A percentile compares a stretch with the other conserved stretches of the same genome.
These are phyloP conservation scores for Calonectria naviculata DNA, from an alignment of 2,329 filamentous ascomycete genomes.

Conservation along the genomic window DNA sequence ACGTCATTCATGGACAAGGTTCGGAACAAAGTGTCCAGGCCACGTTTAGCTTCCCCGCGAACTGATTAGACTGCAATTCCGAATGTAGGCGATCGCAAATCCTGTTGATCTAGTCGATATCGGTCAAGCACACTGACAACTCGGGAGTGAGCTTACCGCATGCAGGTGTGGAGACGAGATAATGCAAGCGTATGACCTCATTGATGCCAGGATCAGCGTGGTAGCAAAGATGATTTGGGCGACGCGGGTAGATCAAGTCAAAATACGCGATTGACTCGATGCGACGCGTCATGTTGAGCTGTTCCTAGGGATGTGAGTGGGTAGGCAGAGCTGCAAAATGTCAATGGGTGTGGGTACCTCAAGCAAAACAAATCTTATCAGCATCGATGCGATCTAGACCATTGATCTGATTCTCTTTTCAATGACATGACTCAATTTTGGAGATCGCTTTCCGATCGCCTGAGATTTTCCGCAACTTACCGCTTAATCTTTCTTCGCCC, in stretches of 20 bases:
- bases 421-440: background rate
- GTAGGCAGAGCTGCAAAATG: background rate
- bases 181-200: background rate
- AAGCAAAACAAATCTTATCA: constrained; percentile 1
- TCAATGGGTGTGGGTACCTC: background rate
- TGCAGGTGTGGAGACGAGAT: background rate
- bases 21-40: background rate
- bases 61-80: background rate
- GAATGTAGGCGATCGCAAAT: background rate
- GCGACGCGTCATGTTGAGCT: background rate
- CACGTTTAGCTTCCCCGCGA: background rate
- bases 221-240: background rate
- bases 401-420: background rate
- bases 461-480: background rate
- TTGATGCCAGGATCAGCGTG: background rate
- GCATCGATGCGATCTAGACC: background rate
- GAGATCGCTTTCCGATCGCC: background rate
- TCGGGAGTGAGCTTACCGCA: background rate
- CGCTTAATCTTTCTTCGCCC: background rate
- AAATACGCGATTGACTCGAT: background rate
- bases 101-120: background rate
- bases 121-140: background rate
- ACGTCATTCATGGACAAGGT: background rate
- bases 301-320: background rate
- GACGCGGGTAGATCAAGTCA: background rate